Base-by-base conservation (phyloP, 208 protist species). In the Leishmania martiniquensis region DNA sequence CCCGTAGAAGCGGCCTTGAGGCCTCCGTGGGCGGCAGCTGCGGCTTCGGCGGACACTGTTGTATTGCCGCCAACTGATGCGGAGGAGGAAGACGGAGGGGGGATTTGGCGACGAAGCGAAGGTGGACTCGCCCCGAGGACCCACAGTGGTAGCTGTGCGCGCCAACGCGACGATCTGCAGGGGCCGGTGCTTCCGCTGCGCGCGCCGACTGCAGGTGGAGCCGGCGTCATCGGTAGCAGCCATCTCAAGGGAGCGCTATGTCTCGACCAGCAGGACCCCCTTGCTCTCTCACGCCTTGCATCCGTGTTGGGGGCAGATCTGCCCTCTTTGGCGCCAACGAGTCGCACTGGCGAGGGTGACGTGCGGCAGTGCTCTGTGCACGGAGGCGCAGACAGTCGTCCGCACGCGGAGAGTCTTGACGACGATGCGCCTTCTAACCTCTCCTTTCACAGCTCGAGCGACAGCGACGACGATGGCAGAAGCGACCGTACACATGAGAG, bases 371-470 rank as follows among this genome's bases (percentile, higher is more conserved):
- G n/a, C 39, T 17, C n/a, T 49, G 34, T 45, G 3, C 49, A 37
- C 4, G 45, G 47, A 13, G 34, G 6, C 22, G 54, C 20, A 29
- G 47, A 39, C 22, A 44, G 60, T 29, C 25, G 17, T 32, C 12
- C 5, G 42, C 9, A 20, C 29, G 2, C 44, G 22, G 44, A n/a
- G 49, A 3, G 34, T 34, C 55, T 34, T 25, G 25, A 39, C 4
- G 62, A 42, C 29, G 77, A 81, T 44, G 63, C 57, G 20, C 49
- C 57, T 1, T 76, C 52, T 7, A 62, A 81, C n/a, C 62, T 76
- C 39, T 81, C 77, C 22, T 39, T 54, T 10, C 13, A 20, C 29
- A 72, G 45, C 44, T 47, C 32, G 17, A 60, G 34, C 20, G 62
- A 55, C 45, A 67, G 34, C 20, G 73, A 63, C 62, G 62, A 51